Evolutionary conservation across 768 basidiomycete species (phyloP).

Genomic region (Hericium coralloides): DNA sequence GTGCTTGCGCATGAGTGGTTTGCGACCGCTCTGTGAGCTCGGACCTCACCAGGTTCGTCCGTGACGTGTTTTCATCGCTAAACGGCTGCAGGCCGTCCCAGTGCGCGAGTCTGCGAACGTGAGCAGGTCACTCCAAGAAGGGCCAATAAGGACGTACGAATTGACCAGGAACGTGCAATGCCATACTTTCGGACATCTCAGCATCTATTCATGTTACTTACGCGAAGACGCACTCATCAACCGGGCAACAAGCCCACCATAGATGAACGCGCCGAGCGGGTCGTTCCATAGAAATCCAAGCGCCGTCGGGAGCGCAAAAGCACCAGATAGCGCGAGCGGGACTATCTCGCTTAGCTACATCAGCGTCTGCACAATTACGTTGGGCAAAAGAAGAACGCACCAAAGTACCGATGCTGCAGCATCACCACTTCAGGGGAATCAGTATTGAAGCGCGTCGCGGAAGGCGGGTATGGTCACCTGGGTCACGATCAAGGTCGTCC

Average conservation of each 20-base stretch:
- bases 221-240: slow-evolving; percentile 39
- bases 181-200: slow-evolving; percentile 38
- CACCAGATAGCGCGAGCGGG: slow-evolving; percentile 45
- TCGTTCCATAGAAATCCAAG: slow-evolving; percentile 57
- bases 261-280: slow-evolving; percentile 56
- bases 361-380: background rate
- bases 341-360: slow-evolving; percentile 28
- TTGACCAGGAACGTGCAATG: slow-evolving; percentile 67
- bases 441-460: background rate
- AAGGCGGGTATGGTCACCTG: slow-evolving; percentile 33
- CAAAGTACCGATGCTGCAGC: slow-evolving; percentile 63
- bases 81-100: slow-evolving; percentile 78
- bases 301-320: slow-evolving; percentile 47
- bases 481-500: slow-evolving; percentile 60
- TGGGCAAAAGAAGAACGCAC: slow-evolving; percentile 22
- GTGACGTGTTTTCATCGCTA: slow-evolving; percentile 71
- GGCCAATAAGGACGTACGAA: slow-evolving; percentile 35
- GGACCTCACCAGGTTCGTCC: slow-evolving; percentile 55
- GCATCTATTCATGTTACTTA: background rate
- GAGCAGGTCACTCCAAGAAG: background rate
- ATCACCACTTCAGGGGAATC: slow-evolving; percentile 42
- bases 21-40: background rate
- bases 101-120: slow-evolving; percentile 50
- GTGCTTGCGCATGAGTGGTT: background rate
- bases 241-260: slow-evolving; percentile 58